phyloP scores from a whole-genome alignment of 306 rosid genomes.

The Calophaca sinica region DNA sequence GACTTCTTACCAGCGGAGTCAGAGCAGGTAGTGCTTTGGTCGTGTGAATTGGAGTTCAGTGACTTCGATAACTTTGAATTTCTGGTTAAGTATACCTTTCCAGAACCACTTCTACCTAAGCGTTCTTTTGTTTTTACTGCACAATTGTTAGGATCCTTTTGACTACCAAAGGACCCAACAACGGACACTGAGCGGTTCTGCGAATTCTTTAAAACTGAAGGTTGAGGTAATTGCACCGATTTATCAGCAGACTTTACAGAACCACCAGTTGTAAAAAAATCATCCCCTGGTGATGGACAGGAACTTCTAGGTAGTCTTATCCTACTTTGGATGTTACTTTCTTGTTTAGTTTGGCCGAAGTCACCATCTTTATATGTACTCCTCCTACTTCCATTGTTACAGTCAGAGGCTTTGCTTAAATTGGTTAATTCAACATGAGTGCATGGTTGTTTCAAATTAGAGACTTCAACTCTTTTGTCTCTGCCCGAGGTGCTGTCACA shows the following conservation, averaged over 20 bases:
- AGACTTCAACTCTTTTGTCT: conserved; percentile 39
- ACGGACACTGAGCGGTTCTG: conserved; percentile 38
- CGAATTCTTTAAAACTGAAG: conserved; percentile 42
- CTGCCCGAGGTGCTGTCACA: conserved; percentile 42
- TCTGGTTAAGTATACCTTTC: conserved; percentile 34
- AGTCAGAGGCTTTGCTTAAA: conserved; percentile 43
- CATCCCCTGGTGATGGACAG: conserved; percentile 42
- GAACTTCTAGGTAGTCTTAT: conserved; percentile 49
- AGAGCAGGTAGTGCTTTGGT: conserved; percentile 32
- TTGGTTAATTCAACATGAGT: conserved; percentile 31
- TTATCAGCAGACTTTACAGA: conserved; percentile 39
- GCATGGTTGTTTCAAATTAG: conserved; percentile 29
- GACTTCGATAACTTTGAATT: conserved; percentile 37
- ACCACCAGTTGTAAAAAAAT: conserved; percentile 33
- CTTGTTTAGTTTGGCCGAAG: conserved; percentile 40
- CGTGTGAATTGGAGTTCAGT: conserved; percentile 23
- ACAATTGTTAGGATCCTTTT: conserved; percentile 49
- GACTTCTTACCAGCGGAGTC: conserved; percentile 42
- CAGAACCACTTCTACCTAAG: conserved; percentile 40
- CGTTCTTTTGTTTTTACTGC: conserved; percentile 37
- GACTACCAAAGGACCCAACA: conserved; percentile 45
- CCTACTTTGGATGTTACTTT: conserved; percentile 26
- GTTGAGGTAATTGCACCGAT: conserved; percentile 42
- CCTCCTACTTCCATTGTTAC: conserved; percentile 35
- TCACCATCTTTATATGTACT: conserved; percentile 37